A percentile compares a stretch with the other conserved stretches of the same genome.
Evolutionary conservation across 805 yeast species (phyloP).

Genomic region (Myxozyma neotropica): DNA sequence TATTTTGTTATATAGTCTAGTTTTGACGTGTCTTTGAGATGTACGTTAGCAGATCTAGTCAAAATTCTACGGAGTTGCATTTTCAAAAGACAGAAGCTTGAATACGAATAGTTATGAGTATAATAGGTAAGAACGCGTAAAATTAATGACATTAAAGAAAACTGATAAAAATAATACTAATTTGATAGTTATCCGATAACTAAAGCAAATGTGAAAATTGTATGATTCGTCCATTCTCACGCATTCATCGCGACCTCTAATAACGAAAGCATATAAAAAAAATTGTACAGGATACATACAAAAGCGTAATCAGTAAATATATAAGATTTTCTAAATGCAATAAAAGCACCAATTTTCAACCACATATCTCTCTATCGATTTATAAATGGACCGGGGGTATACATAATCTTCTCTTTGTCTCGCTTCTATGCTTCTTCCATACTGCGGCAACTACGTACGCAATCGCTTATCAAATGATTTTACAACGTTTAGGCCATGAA

Average conservation of each 20-base stretch:
- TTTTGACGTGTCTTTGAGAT: neutral
- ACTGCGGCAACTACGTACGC: neutral
- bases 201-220: neutral
- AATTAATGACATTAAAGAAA: too few relatives aligned
- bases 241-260: too few relatives aligned
- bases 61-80: slow-evolving; percentile 5
- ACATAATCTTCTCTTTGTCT: too few relatives aligned
- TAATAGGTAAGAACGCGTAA: neutral
- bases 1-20: neutral
- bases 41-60: neutral
- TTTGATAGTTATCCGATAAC: neutral
- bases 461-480: neutral
- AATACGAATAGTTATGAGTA: neutral
- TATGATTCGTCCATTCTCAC: too few relatives aligned
- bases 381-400: neutral
- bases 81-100: neutral
- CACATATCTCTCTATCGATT: too few relatives aligned
- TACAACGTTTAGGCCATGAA: slow-evolving; percentile 21
- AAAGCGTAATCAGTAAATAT: neutral
- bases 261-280: too few relatives aligned
- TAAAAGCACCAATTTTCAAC: too few relatives aligned
- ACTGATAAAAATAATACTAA: too few relatives aligned
- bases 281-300: neutral
- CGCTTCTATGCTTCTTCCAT: too few relatives aligned
- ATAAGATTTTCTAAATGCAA: too few relatives aligned